phyloP scores from a whole-genome alignment of 2,329 filamentous ascomycete species.

The Epichloe sp. region DNA sequence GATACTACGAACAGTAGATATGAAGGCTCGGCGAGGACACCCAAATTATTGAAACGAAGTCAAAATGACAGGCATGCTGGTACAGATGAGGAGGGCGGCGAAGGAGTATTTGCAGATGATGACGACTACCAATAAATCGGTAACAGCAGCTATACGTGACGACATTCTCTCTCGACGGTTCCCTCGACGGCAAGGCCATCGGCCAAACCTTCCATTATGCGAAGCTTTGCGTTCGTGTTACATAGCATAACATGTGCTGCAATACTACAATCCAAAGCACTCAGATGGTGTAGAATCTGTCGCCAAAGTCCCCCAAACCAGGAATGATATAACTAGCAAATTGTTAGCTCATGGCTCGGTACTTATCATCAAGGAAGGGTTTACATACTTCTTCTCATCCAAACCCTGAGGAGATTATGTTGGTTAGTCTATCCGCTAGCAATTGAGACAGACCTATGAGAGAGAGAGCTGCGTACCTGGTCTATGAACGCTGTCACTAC shows the following conservation, averaged over 20 bases:
- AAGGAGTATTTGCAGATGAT: constrained; percentile 39
- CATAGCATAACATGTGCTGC: background rate
- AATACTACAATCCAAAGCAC: background rate
- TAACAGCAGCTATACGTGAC: background rate
- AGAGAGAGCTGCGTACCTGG: constrained; percentile 33
- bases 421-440: background rate
- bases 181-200: background rate
- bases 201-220: background rate
- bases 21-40: constrained; percentile 13
- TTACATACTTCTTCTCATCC: constrained; percentile 81
- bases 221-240: background rate
- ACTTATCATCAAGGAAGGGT: background rate
- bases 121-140: constrained; percentile 37
- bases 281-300: constrained; percentile 86
- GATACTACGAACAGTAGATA: constrained; percentile 18
- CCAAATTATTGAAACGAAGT: constrained; percentile 7
- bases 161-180: background rate
- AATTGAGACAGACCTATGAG: background rate
- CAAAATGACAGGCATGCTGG: constrained; percentile 14
- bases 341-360: constrained; percentile 20
- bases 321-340: constrained; percentile 76
- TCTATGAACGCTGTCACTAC: constrained; percentile 96
- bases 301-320: constrained; percentile 88
- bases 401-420: constrained; percentile 43
- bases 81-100: constrained; percentile 39